phyloP scores from a whole-genome alignment of 2,329 filamentous ascomycete species.

The Colletotrichum sublineola region DNA sequence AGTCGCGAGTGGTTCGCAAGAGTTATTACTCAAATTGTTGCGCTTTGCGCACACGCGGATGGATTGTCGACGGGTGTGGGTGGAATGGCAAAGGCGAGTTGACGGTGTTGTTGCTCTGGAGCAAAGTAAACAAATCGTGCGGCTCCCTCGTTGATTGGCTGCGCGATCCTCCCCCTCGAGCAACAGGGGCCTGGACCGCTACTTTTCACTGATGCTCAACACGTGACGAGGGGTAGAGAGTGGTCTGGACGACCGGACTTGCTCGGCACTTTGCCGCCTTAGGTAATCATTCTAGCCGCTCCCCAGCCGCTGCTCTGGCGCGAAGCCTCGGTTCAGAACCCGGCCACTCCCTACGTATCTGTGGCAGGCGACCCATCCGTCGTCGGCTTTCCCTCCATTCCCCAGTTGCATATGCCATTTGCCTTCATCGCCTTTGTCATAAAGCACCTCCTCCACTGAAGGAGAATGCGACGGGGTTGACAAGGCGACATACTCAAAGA shows the following conservation, averaged over 20 bases:
- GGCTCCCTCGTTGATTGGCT: conserved; percentile 37
- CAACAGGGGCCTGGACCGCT: conserved; percentile 14
- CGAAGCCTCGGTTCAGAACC: conserved; percentile 47
- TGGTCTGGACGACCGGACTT: not conserved
- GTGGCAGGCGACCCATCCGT: not conserved
- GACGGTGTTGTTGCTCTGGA: conserved; percentile 52
- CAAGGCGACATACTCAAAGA: conserved; percentile 54
- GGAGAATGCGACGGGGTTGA: conserved; percentile 25
- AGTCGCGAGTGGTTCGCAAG: not conserved
- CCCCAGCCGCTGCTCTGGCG: conserved; percentile 29
- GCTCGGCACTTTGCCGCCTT: conserved; percentile 15
- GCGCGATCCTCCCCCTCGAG: conserved; percentile 34
- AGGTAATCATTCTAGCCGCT: conserved; percentile 17
- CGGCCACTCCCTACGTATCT: conserved; percentile 43
- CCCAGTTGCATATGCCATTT: conserved; percentile 1
- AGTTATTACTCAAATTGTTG: not conserved
- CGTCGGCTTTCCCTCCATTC: not conserved
- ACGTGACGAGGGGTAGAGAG: conserved; percentile 26
- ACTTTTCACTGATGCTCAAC: conserved; percentile 4
- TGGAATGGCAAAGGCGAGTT: conserved; percentile 9
- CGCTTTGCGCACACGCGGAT: conserved; percentile 4
- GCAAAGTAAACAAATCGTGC: conserved; percentile 59
- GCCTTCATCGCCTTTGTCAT: conserved; percentile 5
- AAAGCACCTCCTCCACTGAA: conserved; percentile 14
- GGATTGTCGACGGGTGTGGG: conserved; percentile 19